Evolutionary conservation across 495 filamentous ascomycete genomes (phyloP), one percentile per base, ranked within the genome.

Genomic region (Penicillium samsonianum): DNA sequence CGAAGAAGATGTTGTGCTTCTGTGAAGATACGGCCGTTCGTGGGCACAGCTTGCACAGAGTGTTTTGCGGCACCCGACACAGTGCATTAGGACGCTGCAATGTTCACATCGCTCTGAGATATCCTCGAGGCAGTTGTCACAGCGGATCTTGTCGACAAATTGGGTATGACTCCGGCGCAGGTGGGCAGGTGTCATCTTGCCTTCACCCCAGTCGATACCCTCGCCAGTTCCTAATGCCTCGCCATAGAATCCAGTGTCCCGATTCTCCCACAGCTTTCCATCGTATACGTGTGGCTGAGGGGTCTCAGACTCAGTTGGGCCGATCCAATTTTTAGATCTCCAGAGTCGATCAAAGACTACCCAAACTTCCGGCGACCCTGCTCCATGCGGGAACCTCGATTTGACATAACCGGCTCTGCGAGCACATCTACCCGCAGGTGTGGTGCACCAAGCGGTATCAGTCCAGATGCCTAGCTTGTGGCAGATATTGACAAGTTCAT

Each of bases 331-430:
- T 55, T 79, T 78, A 19, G 79, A 84, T 44, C 83, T 67, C 83
- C 83, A 86, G 47, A 85, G 69, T 53, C 83, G 73, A 69, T 86
- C 83, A 61, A 84, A 85, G 4, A 84, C 81, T n/a, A 85, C 83
- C 82, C 82, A 85, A 6, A 84, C 82, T 56, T 84, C 83, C 4
- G 75, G 71, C 1, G 74, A 77, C 16, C 78, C 80, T 47, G 73
- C 77, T 14, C 80, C 80, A 40, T 79, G 75, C 0, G 76, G 79
- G 14, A 77, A 78, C 20, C 82, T 76, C 62, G 78, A 78, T 20
- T 75, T 69, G 26, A 83, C 79, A 65, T 86, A 86, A n/a, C 82
- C 80, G 41, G 79, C 77, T 55, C 83, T 68, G 44, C 83, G 67
- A 51, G 78, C 80, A 60, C 83, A 86, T 67, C 83, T 69, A 33